Base-by-base conservation (phyloP, 345 rosid genomes). In the Geranium brycei region DNA sequence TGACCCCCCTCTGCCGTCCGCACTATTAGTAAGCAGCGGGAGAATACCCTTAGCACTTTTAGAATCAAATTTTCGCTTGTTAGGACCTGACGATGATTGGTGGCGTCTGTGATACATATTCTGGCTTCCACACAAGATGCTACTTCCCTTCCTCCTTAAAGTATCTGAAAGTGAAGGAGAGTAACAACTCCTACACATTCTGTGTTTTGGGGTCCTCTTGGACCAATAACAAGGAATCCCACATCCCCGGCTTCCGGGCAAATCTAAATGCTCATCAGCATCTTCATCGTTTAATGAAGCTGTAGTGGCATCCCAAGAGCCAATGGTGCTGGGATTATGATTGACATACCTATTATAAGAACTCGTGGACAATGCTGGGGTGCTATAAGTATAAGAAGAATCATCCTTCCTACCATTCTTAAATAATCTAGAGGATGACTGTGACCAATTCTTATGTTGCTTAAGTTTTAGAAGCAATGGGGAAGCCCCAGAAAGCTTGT, bases 141-240 rank as follows among this genome's bases (percentile, higher is more conserved):
- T 86, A 72, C 88, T 85, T 58, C 99, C 97, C 64, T 87, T 92
- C 77, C 89, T 85, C 76, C 95, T 76, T 69, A 87, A 51, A 66
- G 87, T 90, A 77, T 88, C 99, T 0, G 99, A 93, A 59, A 93
- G 77, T 8, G 99, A 93, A 61, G 96, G 95, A 77, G 99, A 90
- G 72, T 74, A 87, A 73, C 95, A 87, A 70, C 91, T 88, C 65
- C 87, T 72, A 53, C 91, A 89, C 19, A 58, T 75, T 75, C 89
- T 80, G 71, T 84, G 91, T 76, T 82, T 84, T 17, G 89, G 82
- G 0, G 89, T 82, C 74, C 87, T 86, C 78, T 77, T 93, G 0
- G 91, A 79, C 96, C 99, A 90, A 67, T 89, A 93, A 75, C 96
- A 89, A 17, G 99, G 91, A 68, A 93, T 90, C 18, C 97, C 99